Evolutionary conservation across 192 early-diverging fungal species (phyloP).

Genomic region (Irineochytrium annulatum): DNA sequence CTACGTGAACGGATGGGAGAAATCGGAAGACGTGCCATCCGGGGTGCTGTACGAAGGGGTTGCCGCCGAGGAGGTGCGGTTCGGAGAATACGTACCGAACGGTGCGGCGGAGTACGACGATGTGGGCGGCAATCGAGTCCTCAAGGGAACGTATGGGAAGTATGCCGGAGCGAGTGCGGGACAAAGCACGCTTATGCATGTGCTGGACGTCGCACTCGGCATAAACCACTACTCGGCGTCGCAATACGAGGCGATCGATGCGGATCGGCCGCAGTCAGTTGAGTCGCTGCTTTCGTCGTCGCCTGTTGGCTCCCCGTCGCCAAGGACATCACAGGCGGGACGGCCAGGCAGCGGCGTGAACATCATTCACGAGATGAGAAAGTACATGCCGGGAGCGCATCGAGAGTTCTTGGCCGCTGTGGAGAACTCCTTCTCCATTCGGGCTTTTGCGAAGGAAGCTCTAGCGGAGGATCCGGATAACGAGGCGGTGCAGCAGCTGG

Average conservation of each 20-base stretch:
- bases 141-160: conserved; percentile 44
- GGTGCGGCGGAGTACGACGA: background rate
- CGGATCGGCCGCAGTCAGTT: conserved; percentile 48
- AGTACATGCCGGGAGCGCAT: conserved; percentile 87
- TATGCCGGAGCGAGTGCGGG: conserved; percentile 90
- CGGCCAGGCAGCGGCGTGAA: conserved; percentile 54
- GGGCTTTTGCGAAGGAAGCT: conserved; percentile 14
- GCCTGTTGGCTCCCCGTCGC: conserved; percentile 13
- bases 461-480: background rate
- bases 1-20: conserved; percentile 89
- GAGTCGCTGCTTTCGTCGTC: conserved; percentile 1
- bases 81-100: conserved; percentile 9
- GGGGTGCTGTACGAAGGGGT: conserved; percentile 95
- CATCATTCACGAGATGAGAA: conserved; percentile 85
- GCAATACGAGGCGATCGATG: no score
- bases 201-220: conserved; percentile 82
- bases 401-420: conserved; percentile 73
- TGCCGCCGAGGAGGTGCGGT: conserved; percentile 1
- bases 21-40: conserved; percentile 77
- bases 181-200: conserved; percentile 89
- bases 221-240: no score
- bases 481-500: conserved; percentile 36
- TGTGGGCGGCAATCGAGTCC: background rate
- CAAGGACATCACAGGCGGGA: conserved; percentile 22
- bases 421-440: conserved; percentile 33